Conservation (phyloP, 116 monocot genomes). For the Phalaenopsis hybrid region DNA sequence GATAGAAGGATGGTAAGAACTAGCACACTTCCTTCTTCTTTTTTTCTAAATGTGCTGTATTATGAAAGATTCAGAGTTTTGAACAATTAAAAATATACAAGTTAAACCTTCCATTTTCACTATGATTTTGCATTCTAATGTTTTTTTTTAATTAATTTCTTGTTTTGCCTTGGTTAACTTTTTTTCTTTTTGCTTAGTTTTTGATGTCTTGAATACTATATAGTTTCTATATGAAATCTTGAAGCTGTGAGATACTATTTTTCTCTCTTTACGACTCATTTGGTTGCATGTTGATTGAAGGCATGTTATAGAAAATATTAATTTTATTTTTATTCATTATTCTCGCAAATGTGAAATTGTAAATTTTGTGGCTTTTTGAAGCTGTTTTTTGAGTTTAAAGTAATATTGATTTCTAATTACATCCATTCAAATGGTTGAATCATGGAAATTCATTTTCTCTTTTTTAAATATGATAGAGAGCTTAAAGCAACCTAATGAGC, state of each 20-base stretch:
- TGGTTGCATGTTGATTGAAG: not conserved
- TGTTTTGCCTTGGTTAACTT: no score
- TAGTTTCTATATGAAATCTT: not conserved
- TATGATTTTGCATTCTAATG: not conserved
- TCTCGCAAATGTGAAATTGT: no score
- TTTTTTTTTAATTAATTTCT: no score
- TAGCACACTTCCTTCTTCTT: not conserved
- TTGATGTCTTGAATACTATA: not conserved
- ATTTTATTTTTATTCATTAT: not conserved
- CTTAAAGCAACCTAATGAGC: no score
- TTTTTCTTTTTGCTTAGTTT: no score
- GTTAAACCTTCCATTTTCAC: not conserved
- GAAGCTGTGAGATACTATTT: not conserved
- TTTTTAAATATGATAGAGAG: no score
- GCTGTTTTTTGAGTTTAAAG: no score
- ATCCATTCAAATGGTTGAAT: no score
- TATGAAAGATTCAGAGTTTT: not conserved
- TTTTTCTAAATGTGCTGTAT: not conserved
- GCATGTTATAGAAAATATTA: not conserved
- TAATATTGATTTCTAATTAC: no score
- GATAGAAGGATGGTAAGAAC: conserved; percentile 44
- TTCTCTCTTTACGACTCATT: not conserved
- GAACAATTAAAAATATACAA: not conserved
- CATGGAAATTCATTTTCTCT: no score
- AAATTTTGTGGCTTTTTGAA: no score